Percentiles rank a stretch among this genome's conserved stretches.
Conservation (phyloP, 495 filamentous ascomycete species). For the Chaetomidium leptoderma region DNA sequence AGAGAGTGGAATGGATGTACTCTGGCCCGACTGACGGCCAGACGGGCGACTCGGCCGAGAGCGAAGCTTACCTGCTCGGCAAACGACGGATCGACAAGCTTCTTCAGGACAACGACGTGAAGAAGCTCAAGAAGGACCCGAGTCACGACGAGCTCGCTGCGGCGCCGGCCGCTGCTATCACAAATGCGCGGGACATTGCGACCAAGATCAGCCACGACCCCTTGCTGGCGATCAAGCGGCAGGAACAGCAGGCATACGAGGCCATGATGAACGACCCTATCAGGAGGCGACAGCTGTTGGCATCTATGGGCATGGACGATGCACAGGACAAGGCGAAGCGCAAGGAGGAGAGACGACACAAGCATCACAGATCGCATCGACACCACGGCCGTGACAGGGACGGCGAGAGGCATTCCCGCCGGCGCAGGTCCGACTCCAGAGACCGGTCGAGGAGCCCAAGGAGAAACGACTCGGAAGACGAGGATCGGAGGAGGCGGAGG, state of each 20-base stretch:
- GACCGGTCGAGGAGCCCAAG: slow-evolving; percentile 35
- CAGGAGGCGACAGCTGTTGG: slow-evolving; percentile 63
- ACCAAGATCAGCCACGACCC: slow-evolving; percentile 86
- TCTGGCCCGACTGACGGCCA: slow-evolving; percentile 75
- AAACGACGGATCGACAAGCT: slow-evolving; percentile 86
- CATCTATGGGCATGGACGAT: slow-evolving; percentile 52
- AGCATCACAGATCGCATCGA: slow-evolving; percentile 50
- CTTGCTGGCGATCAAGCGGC: slow-evolving; percentile 82
- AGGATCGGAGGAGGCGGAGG: slow-evolving; percentile 30
- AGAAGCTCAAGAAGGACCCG: slow-evolving; percentile 79
- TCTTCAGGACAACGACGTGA: slow-evolving; percentile 76
- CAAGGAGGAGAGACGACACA: slow-evolving; percentile 49
- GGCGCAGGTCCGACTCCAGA: slow-evolving; percentile 39
- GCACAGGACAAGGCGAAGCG: slow-evolving; percentile 38
- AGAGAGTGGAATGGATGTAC: slow-evolving; percentile 98
- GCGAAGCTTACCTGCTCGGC: slow-evolving; percentile 88
- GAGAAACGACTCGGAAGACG: slow-evolving; percentile 34
- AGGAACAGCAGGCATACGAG: slow-evolving; percentile 88
- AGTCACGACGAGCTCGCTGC: slow-evolving; percentile 60
- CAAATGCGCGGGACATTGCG: slow-evolving; percentile 69
- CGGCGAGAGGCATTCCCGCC: slow-evolving; percentile 32
- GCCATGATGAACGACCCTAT: slow-evolving; percentile 80
- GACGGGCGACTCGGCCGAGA: slow-evolving; percentile 80
- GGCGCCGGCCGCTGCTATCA: slow-evolving; percentile 48
- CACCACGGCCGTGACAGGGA: slow-evolving; percentile 27